Evolutionary conservation across 306 rosid species (phyloP).

Genomic region (Malus asiatica): DNA sequence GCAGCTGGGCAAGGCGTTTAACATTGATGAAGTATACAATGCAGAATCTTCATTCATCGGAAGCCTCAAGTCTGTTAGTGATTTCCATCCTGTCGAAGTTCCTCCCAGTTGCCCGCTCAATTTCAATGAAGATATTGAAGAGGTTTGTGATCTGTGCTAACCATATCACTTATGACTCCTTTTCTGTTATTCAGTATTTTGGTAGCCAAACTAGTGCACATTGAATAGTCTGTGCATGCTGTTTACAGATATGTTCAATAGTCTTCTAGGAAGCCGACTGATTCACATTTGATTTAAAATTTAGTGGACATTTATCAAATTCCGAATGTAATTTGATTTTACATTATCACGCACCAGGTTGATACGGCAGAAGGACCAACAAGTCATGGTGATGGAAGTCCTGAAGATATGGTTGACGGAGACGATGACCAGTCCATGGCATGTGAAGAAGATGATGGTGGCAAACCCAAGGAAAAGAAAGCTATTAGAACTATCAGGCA

Average conservation of each 20-base stretch:
- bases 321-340: neutral
- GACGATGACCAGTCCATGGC: constrained; percentile 44
- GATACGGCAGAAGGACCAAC: constrained; percentile 22
- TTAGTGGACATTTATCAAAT: neutral
- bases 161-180: neutral
- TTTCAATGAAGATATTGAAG: constrained; percentile 50
- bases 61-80: constrained; percentile 70
- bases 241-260: neutral
- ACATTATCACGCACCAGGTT: constrained; percentile 32
- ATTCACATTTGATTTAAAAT: neutral
- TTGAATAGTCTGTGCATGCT: neutral
- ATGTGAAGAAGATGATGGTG: constrained; percentile 30
- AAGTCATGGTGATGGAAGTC: constrained; percentile 28
- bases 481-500: constrained; percentile 44
- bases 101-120: constrained; percentile 58
- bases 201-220: neutral
- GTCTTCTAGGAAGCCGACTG: neutral
- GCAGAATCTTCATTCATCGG: constrained; percentile 81
- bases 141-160: constrained; percentile 37
- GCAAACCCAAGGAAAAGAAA: constrained; percentile 41
- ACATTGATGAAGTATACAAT: constrained; percentile 67
- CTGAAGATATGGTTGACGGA: constrained; percentile 20
- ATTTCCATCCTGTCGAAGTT: constrained; percentile 78
- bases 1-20: constrained; percentile 67
- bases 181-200: neutral